Evolutionary conservation across 768 basidiomycete species (phyloP).

Genomic region (Tubosaeta brunneosetosa): DNA sequence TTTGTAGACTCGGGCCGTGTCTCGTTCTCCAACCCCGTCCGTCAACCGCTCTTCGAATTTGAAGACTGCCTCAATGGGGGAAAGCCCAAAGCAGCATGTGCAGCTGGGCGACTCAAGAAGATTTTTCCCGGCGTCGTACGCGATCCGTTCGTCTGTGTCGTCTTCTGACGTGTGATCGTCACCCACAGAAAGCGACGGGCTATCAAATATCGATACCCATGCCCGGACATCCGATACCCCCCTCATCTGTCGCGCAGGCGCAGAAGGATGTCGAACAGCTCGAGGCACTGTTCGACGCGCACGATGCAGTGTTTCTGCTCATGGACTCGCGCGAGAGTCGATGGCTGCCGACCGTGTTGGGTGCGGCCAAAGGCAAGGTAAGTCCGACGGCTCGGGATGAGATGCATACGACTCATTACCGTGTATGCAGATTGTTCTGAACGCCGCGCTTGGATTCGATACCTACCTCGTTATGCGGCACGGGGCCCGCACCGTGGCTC

Average conservation of each 20-base stretch:
- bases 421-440: conserved; percentile 71
- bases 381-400: neutral
- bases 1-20: conserved; percentile 89
- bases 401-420: neutral
- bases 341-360: conserved; percentile 92
- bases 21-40: conserved; percentile 95
- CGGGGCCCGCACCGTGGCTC: conserved; percentile 48
- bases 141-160: conserved; percentile 9
- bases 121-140: conserved; percentile 92
- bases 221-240: conserved; percentile 92
- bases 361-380: conserved; percentile 73
- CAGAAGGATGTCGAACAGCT: conserved; percentile 67
- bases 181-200: conserved; percentile 75
- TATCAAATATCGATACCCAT: conserved; percentile 83
- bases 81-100: conserved; percentile 89
- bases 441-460: conserved; percentile 94
- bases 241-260: conserved; percentile 48
- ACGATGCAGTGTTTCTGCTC: conserved; percentile 88
- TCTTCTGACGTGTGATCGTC: neutral
- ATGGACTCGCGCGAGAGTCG: conserved; percentile 99
- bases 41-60: conserved; percentile 95
- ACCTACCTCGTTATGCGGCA: conserved; percentile 97
- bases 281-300: conserved; percentile 72
- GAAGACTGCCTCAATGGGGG: conserved; percentile 91
- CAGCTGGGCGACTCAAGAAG: conserved; percentile 77